These are phyloP conservation scores for Vaccinium darrowii DNA, from an alignment of 148 eudicot genomes.

Conservation along the genomic window DNA sequence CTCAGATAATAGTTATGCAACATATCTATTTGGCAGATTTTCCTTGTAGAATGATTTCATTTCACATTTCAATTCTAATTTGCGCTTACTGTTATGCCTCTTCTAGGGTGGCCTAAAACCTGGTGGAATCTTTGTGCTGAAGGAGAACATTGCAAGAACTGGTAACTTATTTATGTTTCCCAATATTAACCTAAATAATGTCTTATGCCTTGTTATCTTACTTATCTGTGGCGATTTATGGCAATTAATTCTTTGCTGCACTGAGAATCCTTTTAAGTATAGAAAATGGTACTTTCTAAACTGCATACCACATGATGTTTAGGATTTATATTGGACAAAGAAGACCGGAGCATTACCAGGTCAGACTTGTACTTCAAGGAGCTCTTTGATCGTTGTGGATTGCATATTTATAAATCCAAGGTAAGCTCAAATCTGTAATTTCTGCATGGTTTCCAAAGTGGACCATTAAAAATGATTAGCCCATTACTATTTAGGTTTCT, in stretches of 20 bases:
- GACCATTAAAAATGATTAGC: not conserved
- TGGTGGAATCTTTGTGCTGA: slow-evolving; percentile 80
- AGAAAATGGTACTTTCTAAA: not conserved
- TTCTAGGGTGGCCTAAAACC: slow-evolving; percentile 84
- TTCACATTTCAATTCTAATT: not conserved
- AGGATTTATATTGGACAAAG: slow-evolving; percentile 93
- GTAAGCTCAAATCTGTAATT: slow-evolving; percentile 31
- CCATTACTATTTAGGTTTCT: not conserved
- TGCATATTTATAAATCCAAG: slow-evolving; percentile 71
- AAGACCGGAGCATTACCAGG: slow-evolving; percentile 86
- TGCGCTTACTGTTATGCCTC: slow-evolving; percentile 4
- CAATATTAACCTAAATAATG: not conserved
- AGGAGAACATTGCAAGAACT: slow-evolving; percentile 80
- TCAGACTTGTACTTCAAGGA: slow-evolving; percentile 82
- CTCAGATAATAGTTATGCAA: not conserved
- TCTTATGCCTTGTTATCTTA: not conserved
- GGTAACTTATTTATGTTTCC: slow-evolving; percentile 39
- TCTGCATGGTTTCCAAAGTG: not conserved
- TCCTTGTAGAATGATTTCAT: not conserved
- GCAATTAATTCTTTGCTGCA: not conserved
- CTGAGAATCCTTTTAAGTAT: not conserved
- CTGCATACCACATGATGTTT: slow-evolving; percentile 12
- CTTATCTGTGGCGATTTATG: not conserved
- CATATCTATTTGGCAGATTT: not conserved
- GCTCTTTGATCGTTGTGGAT: slow-evolving; percentile 75